Percentiles rank a stretch among this genome's conserved stretches.
These are phyloP conservation scores for Lentinula novae-zelandiae DNA, from an alignment of 1,284 basidiomycete genomes.

Conservation along the genomic window DNA sequence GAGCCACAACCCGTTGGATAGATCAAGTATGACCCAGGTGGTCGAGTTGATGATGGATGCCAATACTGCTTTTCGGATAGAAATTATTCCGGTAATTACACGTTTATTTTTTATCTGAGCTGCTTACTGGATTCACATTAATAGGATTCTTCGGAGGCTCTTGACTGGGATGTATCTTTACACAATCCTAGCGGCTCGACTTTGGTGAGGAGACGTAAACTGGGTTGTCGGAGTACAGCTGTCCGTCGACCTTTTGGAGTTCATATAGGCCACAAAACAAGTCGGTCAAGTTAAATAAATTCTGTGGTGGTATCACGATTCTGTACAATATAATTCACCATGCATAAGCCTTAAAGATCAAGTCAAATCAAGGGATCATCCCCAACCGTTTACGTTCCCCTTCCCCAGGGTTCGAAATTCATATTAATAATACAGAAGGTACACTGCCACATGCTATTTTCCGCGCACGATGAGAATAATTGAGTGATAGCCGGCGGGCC, in stretches of 20 bases:
- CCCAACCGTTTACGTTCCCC: too few relatives aligned
- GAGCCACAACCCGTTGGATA: slow-evolving; percentile 2
- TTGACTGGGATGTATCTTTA: slow-evolving; percentile 4
- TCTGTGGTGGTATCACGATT: too few relatives aligned
- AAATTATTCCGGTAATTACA: slow-evolving; percentile 1
- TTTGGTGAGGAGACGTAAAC: slow-evolving; percentile 8
- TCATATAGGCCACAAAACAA: background rate
- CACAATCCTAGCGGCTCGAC: slow-evolving; percentile 2
- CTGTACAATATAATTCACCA: too few relatives aligned
- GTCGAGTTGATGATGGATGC: slow-evolving; percentile 9
- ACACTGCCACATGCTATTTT: background rate
- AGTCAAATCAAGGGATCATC: too few relatives aligned
- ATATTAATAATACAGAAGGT: background rate
- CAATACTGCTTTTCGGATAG: background rate
- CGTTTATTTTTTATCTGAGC: background rate
- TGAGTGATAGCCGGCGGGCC: too few relatives aligned
- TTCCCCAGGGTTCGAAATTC: too few relatives aligned
- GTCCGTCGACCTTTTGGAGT: background rate
- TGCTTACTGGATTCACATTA: background rate
- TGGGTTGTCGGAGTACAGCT: slow-evolving; percentile 1
- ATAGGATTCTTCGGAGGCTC: background rate
- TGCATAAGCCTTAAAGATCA: too few relatives aligned
- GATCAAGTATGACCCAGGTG: slow-evolving; percentile 7
- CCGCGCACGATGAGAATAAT: background rate
- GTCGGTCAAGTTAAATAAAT: background rate